phyloP scores from a whole-genome alignment of 768 basidiomycete genomes.

The Rhizopogon sp. region DNA sequence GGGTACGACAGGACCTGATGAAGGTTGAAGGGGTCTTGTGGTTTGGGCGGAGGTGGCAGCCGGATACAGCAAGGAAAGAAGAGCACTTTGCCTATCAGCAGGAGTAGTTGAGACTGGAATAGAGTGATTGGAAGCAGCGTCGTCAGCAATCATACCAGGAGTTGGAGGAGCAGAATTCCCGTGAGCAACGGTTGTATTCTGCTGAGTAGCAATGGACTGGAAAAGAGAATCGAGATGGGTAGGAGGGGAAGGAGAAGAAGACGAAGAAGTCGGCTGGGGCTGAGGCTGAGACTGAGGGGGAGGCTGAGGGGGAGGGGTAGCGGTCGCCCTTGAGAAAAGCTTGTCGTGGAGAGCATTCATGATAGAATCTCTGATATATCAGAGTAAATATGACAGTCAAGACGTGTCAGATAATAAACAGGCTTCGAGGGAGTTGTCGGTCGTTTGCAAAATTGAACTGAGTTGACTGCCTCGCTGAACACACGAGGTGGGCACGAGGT shows the following conservation, averaged over 20 bases:
- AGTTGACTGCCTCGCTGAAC: conserved; percentile 17
- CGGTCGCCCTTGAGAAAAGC: conserved; percentile 48
- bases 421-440: too few species aligned
- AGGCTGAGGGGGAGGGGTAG: conserved; percentile 41
- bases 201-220: conserved; percentile 45
- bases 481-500: conserved; percentile 18
- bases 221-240: conserved; percentile 68
- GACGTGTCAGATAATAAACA: not conserved
- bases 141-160: conserved; percentile 36
- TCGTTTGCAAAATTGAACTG: not conserved
- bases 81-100: conserved; percentile 68
- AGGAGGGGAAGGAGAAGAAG: conserved; percentile 41
- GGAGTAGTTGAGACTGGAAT: conserved; percentile 28
- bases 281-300: conserved; percentile 26
- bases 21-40: conserved; percentile 11
- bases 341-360: conserved; percentile 24
- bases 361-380: not conserved
- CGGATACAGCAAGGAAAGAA: conserved; percentile 64
- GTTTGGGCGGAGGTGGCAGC: conserved; percentile 33
- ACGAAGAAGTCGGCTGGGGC: conserved; percentile 27
- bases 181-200: conserved; percentile 32
- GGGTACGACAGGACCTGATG: conserved; percentile 24
- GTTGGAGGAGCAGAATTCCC: conserved; percentile 41
- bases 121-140: conserved; percentile 37
- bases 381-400: conserved; percentile 3